A percentile compares a stretch with the other conserved stretches of the same genome.
phyloP scores from a whole-genome alignment of 2,329 filamentous ascomycete species.

The Dothideomycetes sp. region DNA sequence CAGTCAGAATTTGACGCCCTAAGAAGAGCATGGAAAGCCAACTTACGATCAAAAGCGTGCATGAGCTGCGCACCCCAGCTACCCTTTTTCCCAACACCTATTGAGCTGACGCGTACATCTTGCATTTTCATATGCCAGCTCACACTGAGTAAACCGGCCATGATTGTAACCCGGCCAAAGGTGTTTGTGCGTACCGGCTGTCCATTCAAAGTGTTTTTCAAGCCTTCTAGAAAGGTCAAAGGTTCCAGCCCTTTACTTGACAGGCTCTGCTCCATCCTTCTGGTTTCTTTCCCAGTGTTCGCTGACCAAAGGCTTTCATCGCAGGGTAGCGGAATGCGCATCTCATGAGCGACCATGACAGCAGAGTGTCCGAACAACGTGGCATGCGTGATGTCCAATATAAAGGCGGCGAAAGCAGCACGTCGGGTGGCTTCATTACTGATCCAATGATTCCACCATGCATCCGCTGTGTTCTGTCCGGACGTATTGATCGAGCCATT shows the following conservation, averaged over 20 bases:
- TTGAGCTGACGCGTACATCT: slow-evolving; percentile 80
- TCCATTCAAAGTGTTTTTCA: slow-evolving; percentile 81
- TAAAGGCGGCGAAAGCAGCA: slow-evolving; percentile 85
- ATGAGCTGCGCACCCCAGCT: slow-evolving; percentile 84
- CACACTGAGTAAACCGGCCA: slow-evolving; percentile 86
- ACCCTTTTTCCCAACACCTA: slow-evolving; percentile 77
- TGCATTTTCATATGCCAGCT: slow-evolving; percentile 97
- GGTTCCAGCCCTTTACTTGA: slow-evolving; percentile 73
- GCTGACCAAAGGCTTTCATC: slow-evolving; percentile 91
- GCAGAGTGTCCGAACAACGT: slow-evolving; percentile 97
- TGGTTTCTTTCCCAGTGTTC: slow-evolving; percentile 76
- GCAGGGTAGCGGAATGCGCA: slow-evolving; percentile 81
- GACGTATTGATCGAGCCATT: slow-evolving; percentile 33
- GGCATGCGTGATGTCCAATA: slow-evolving; percentile 90
- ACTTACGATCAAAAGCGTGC: slow-evolving; percentile 80
- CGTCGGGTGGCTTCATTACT: slow-evolving; percentile 82
- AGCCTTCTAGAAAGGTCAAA: slow-evolving; percentile 76
- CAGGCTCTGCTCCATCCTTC: slow-evolving; percentile 68
- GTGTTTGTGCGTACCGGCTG: slow-evolving; percentile 81
- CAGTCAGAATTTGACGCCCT: too few species aligned
- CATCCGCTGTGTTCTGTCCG: slow-evolving; percentile 57
- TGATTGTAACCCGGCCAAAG: slow-evolving; percentile 85
- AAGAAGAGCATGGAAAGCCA: too few species aligned
- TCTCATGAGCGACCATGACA: slow-evolving; percentile 93
- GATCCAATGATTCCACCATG: slow-evolving; percentile 96